A percentile compares a stretch with the other conserved stretches of the same genome.
These are phyloP conservation scores for Bocquillonia castaneifolia DNA, from an alignment of 441 rosid species.

Conservation along the genomic window DNA sequence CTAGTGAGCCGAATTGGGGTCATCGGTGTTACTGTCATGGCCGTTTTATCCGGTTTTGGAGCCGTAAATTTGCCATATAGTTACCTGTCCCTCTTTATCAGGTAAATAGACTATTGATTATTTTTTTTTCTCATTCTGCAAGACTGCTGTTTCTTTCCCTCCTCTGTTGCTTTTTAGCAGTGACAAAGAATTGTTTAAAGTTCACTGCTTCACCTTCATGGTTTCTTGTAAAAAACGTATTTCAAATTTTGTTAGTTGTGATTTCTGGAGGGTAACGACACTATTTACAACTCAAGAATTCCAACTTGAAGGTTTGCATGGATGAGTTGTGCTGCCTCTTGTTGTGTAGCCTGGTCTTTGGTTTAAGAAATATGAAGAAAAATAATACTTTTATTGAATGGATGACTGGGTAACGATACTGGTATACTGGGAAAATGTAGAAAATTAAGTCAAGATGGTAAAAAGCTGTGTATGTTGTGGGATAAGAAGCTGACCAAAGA, in stretches of 20 bases:
- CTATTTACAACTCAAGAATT: neutral
- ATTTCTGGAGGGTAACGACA: neutral
- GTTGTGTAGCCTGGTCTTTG: neutral
- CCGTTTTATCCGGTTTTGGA: conserved; percentile 96
- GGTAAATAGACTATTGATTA: conserved; percentile 33
- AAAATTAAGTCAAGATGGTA: too few species aligned
- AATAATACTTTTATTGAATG: neutral
- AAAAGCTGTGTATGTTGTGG: neutral
- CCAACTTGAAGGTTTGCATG: conserved; percentile 4
- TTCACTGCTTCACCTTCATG: neutral
- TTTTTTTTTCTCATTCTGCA: neutral
- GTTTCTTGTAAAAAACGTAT: neutral
- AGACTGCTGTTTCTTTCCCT: neutral
- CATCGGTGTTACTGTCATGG: conserved; percentile 97
- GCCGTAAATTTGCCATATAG: conserved; percentile 98
- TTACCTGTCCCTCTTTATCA: conserved; percentile 92
- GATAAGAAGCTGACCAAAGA: neutral
- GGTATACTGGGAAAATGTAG: too few species aligned
- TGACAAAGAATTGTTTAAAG: neutral
- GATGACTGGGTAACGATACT: neutral
- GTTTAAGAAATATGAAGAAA: neutral
- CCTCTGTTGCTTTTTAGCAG: neutral
- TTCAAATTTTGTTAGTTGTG: neutral
- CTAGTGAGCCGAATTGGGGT: conserved; percentile 98
- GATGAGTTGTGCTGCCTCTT: neutral